Conservation (phyloP, 2,329 filamentous ascomycete genomes). For the Capronia americana region DNA sequence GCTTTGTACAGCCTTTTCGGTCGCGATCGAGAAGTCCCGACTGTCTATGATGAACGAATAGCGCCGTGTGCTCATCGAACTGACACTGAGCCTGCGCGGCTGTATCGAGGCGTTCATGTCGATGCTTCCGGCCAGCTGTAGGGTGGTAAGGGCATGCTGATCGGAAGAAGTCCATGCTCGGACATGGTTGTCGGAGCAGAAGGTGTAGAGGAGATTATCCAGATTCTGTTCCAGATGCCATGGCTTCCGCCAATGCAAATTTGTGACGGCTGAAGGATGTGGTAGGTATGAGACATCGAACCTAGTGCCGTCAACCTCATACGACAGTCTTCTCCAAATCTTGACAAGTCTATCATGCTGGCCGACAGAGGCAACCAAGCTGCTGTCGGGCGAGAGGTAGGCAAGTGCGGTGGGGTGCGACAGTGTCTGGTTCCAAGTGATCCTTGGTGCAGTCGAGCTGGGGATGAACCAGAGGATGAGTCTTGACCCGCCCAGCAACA, state of each 20-base stretch:
- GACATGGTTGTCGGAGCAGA: slow-evolving; percentile 79
- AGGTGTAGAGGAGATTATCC: slow-evolving; percentile 88
- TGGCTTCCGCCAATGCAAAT: slow-evolving; percentile 83
- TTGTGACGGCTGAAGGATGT: slow-evolving; percentile 82
- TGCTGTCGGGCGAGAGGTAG: slow-evolving; percentile 82
- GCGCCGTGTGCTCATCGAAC: slow-evolving; percentile 54
- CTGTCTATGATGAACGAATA: slow-evolving; percentile 85
- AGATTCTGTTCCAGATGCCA: slow-evolving; percentile 76
- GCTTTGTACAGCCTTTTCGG: slow-evolving; percentile 74
- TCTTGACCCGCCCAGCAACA: slow-evolving; percentile 74
- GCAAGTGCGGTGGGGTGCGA: slow-evolving; percentile 77
- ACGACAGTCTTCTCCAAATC: slow-evolving; percentile 87
- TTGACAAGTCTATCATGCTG: slow-evolving; percentile 83
- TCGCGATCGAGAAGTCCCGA: slow-evolving; percentile 76
- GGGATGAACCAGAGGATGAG: slow-evolving; percentile 71
- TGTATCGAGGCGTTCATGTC: slow-evolving; percentile 76
- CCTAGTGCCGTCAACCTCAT: slow-evolving; percentile 78
- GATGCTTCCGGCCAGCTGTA: slow-evolving; percentile 81
- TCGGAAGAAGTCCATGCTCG: slow-evolving; percentile 85
- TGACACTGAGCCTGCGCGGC: slow-evolving; percentile 54
- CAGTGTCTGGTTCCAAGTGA: slow-evolving; percentile 75
- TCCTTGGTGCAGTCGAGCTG: slow-evolving; percentile 48
- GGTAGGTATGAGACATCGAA: slow-evolving; percentile 91
- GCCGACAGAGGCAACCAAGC: slow-evolving; percentile 82
- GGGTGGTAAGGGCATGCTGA: slow-evolving; percentile 70